Evolutionary conservation across 2,329 filamentous ascomycete genomes (phyloP).

Genomic region (Fusarium nurragi): DNA sequence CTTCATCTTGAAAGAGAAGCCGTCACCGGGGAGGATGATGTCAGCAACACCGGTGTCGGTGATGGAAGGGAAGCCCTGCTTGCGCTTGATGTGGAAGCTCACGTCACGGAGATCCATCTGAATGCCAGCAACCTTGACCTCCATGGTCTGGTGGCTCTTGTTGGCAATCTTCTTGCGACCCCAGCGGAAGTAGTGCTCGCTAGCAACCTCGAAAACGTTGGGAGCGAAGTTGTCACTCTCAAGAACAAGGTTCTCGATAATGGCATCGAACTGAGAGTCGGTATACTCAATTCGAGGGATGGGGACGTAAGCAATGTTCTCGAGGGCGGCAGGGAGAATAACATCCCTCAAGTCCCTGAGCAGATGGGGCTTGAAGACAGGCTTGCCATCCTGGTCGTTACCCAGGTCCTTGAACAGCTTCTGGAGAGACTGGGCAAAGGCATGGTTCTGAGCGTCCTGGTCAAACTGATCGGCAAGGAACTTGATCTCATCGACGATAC

Average conservation of each 20-base stretch:
- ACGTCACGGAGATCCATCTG: constrained; percentile 94
- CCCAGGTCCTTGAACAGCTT: constrained; percentile 91
- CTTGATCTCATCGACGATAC: constrained; percentile 87
- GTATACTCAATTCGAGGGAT: constrained; percentile 94
- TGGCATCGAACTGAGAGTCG: constrained; percentile 82
- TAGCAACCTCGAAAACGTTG: constrained; percentile 87
- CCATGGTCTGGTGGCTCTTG: constrained; percentile 82
- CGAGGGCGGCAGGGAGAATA: constrained; percentile 83
- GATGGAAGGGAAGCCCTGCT: constrained; percentile 89
- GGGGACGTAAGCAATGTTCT: constrained; percentile 88
- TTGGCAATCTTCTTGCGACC: constrained; percentile 87
- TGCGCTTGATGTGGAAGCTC: constrained; percentile 93
- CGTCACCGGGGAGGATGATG: constrained; percentile 85
- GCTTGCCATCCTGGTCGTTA: constrained; percentile 83
- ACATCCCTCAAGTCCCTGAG: constrained; percentile 88
- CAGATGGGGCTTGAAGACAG: constrained; percentile 90
- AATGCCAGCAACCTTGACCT: constrained; percentile 86
- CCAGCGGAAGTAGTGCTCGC: constrained; percentile 94
- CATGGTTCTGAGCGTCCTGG: constrained; percentile 84
- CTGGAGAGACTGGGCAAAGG: constrained; percentile 77
- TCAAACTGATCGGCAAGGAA: constrained; percentile 92
- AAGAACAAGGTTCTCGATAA: constrained; percentile 93
- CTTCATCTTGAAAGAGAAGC: constrained; percentile 91
- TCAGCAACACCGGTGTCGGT: constrained; percentile 90
- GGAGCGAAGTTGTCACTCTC: constrained; percentile 98